phyloP scores from a whole-genome alignment of 2,329 filamentous ascomycete genomes.

The Paraphaeosphaeria sporulosa region DNA sequence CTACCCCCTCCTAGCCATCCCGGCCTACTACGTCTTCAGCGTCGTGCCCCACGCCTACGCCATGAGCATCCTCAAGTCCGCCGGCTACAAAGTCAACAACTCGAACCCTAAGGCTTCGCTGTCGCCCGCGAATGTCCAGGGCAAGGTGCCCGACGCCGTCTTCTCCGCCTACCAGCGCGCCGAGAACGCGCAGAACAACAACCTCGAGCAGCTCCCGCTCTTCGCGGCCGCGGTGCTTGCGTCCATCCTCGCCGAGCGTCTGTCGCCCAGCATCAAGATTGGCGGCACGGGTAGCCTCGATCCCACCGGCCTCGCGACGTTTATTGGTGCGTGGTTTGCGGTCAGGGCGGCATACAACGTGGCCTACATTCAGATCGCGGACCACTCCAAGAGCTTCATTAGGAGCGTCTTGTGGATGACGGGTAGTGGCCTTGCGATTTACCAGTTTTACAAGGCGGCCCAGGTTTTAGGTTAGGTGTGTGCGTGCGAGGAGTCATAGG shows the following conservation, averaged over 20 bases:
- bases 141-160: slow-evolving; percentile 35
- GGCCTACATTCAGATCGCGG: slow-evolving; percentile 30
- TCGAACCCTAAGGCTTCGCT: slow-evolving; percentile 35
- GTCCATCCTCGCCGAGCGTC: slow-evolving; percentile 32
- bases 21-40: slow-evolving; percentile 37
- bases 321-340: slow-evolving; percentile 28
- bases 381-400: slow-evolving; percentile 28
- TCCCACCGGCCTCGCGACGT: slow-evolving; percentile 31
- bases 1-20: slow-evolving; percentile 37
- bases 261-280: slow-evolving; percentile 20
- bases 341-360: slow-evolving; percentile 28
- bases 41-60: slow-evolving; percentile 32
- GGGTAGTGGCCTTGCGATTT: slow-evolving; percentile 23
- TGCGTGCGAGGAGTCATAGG: not conserved
- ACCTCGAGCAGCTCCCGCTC: slow-evolving; percentile 33
- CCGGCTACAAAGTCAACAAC: slow-evolving; percentile 35
- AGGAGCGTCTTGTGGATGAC: slow-evolving; percentile 27
- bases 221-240: slow-evolving; percentile 34
- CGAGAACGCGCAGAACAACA: slow-evolving; percentile 36
- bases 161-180: slow-evolving; percentile 38
- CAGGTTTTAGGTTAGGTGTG: slow-evolving; percentile 23
- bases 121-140: slow-evolving; percentile 28
- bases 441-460: slow-evolving; percentile 36
- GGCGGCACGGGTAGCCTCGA: slow-evolving; percentile 22
- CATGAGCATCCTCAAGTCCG: slow-evolving; percentile 18